These are phyloP conservation scores for Plasmodium sp. DNA, from an alignment of 169 alveolate genomes.

Conservation along the genomic window DNA sequence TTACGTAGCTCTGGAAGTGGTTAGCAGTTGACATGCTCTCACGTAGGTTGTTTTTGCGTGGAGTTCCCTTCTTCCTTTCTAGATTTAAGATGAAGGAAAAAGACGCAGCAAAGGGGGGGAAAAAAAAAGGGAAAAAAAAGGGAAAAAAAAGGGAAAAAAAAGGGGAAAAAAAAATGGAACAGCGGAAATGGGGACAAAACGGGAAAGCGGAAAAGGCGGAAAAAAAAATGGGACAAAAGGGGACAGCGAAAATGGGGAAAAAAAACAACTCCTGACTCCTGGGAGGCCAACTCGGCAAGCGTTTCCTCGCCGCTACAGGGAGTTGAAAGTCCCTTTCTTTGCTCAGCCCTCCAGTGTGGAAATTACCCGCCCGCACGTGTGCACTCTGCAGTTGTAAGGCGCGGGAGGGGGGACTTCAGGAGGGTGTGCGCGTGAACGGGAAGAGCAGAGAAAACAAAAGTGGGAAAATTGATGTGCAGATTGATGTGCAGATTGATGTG, in stretches of 20 bases:
- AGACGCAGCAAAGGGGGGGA: neutral
- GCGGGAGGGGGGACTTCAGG: neutral
- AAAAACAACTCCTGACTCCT: neutral
- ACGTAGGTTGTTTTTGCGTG: neutral
- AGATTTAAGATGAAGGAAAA: neutral
- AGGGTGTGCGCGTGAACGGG: neutral
- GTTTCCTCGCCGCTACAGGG: neutral
- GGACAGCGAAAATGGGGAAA: neutral
- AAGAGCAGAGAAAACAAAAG: neutral
- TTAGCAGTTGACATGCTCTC: conserved; percentile 23
- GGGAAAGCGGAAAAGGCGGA: neutral
- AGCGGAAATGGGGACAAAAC: neutral
- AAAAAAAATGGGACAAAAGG: neutral
- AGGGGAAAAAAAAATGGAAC: neutral
- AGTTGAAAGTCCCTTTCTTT: neutral
- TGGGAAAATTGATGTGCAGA: neutral
- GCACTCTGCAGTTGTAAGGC: neutral
- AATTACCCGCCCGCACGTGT: neutral
- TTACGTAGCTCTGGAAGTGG: conserved; percentile 12
- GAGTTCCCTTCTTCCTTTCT: neutral
- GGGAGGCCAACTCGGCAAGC: neutral
- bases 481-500: neutral
- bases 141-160: neutral
- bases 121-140: neutral
- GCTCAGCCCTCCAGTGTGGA: neutral